phyloP scores from a whole-genome alignment of 2,329 filamentous ascomycete species.

The Xylariaceae sp. region DNA sequence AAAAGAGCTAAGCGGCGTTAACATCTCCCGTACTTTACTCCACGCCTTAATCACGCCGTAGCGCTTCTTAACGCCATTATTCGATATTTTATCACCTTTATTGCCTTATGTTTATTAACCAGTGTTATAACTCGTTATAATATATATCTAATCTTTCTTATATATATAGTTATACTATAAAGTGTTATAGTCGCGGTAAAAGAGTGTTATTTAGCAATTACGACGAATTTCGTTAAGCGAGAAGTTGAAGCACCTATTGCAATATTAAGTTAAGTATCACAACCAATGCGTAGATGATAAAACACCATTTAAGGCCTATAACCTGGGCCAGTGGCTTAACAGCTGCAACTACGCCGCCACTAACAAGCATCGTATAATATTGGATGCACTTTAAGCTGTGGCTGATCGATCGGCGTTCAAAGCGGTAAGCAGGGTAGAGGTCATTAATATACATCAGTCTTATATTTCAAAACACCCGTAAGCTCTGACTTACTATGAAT shows the following conservation, averaged over 20 bases:
- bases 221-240: no score
- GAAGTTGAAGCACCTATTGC: background rate
- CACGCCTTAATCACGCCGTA: no score
- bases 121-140: no score
- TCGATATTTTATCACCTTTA: no score
- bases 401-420: slow-evolving; percentile 22
- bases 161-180: no score
- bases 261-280: background rate
- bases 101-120: no score
- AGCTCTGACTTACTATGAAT: slow-evolving; percentile 7
- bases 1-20: no score
- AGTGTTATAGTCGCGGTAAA: no score
- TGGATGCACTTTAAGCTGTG: slow-evolving; percentile 26
- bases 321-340: background rate
- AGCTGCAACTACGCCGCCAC: background rate
- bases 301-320: background rate
- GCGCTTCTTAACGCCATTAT: no score
- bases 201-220: no score
- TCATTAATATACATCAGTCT: slow-evolving; percentile 1
- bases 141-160: no score
- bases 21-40: no score
- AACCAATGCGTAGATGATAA: background rate
- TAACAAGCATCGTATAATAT: slow-evolving; percentile 21
- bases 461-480: background rate
- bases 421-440: slow-evolving; percentile 25